Conservation (phyloP, 768 basidiomycete genomes). For the Amanita pallidorosea region DNA sequence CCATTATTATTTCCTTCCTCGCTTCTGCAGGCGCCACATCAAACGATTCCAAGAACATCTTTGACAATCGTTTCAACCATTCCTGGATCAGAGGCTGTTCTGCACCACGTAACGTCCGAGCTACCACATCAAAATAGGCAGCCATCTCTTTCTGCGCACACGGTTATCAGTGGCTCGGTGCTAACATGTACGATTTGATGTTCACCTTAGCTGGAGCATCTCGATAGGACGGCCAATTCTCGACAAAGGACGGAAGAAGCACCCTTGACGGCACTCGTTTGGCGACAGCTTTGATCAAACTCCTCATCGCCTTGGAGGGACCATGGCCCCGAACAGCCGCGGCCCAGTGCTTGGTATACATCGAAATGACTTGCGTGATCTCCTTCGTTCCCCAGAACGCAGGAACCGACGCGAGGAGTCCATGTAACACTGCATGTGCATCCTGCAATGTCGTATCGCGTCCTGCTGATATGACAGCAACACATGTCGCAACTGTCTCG, state of each 20-base stretch:
- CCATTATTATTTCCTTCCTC: slow-evolving; percentile 32
- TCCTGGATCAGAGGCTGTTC: slow-evolving; percentile 54
- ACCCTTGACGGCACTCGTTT: slow-evolving; percentile 61
- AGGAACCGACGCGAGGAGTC: slow-evolving; percentile 66
- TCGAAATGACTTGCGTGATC: slow-evolving; percentile 39
- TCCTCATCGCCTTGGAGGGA: slow-evolving; percentile 22
- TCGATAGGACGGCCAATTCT: slow-evolving; percentile 38
- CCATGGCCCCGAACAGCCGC: slow-evolving; percentile 21
- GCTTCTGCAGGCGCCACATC: slow-evolving; percentile 32
- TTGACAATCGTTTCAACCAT: slow-evolving; percentile 58
- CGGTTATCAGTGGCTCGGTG: not conserved
- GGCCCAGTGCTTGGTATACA: slow-evolving; percentile 39
- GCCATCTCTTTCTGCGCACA: slow-evolving; percentile 21
- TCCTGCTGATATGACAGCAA: slow-evolving; percentile 32
- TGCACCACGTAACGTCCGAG: slow-evolving; percentile 52
- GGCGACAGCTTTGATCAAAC: slow-evolving; percentile 52
- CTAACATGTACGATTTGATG: too few relatives aligned
- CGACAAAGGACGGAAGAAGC: slow-evolving; percentile 53
- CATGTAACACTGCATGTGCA: slow-evolving; percentile 42
- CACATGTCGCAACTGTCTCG: slow-evolving; percentile 51
- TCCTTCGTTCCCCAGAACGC: slow-evolving; percentile 70
- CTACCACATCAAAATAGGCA: slow-evolving; percentile 61
- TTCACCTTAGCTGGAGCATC: slow-evolving; percentile 26
- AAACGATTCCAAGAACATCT: slow-evolving; percentile 71
- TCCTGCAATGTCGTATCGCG: slow-evolving; percentile 14